Evolutionary conservation across 768 basidiomycete species (phyloP), one percentile per base, ranked within the genome.

Genomic region (Lepiota subincarnata): DNA sequence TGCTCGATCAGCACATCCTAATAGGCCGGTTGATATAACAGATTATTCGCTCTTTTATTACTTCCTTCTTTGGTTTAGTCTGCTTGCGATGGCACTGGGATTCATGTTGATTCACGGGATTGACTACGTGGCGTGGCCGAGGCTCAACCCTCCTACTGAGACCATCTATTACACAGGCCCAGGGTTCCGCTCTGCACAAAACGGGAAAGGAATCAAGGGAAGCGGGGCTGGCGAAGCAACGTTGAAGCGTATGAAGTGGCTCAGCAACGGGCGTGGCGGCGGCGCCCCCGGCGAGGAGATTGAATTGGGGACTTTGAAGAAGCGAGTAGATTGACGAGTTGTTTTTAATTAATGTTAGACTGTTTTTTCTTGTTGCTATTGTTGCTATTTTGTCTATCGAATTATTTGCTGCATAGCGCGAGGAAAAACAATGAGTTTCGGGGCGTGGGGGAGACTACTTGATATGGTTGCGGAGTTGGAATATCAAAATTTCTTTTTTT

Each of bases 41-140:
- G 93, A 90, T 59, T 89, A 91, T 58, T 92, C 92, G 11, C 78
- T 95, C 37, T 72, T 82, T 56, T 94, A 90, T 64, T 93, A 93
- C 68, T 86, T 90, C 69, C 63, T 87, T 62, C 73, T 97, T 38
- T 94, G 94, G 89, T 74, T 89, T 61, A 60, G 76, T 28, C 64
- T 94, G 40, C 71, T 91, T 41, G 64, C 77, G 31, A 59, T 82
- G 48, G 77, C 92, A 11, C 69, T 87, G 54, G 60, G 73, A 41
- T 94, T 89, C 71, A 92, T 98, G 59, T 59, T 86, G 62, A 68
- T 81, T n/a, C 80, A 96, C 68, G 96, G 95, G 35, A 84, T 95
- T 58, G 90, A 93, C 57, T 99, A 97, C 65, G 96, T 99, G 50
- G 81, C 89, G 13, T 98, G 94, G 91, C 97, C 97, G 11, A 81